Evolutionary conservation across 192 early-diverging fungal species (phyloP).

Genomic region (Phlyctochytrium planicorne): DNA sequence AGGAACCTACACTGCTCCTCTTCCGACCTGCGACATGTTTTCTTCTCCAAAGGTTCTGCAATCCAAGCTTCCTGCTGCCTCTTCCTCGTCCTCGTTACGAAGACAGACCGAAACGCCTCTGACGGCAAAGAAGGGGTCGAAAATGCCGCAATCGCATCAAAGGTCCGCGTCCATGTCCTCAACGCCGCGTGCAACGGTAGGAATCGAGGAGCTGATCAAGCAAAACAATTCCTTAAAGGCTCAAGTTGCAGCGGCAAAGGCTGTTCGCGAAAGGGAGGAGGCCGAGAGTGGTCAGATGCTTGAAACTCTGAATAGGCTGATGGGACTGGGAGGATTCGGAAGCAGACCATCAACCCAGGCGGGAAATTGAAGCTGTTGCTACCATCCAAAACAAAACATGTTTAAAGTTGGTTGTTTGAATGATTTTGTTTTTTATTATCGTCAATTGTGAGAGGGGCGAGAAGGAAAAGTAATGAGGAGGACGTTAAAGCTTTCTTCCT

Average conservation of each 20-base stretch:
- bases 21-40: no score
- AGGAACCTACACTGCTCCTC: no score
- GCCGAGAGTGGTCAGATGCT: not conserved
- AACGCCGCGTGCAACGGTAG: not conserved
- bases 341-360: not conserved
- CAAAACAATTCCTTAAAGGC: conserved; percentile 6
- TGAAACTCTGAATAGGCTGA: conserved; percentile 2
- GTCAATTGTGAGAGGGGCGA: not conserved
- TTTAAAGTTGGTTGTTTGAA: not conserved
- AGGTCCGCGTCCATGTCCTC: no score
- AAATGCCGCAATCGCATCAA: no score
- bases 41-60: no score
- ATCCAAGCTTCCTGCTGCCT: no score
- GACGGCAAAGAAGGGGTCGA: no score
- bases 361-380: not conserved
- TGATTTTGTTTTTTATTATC: not conserved
- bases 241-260: conserved; percentile 7
- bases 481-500: no score
- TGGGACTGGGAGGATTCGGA: conserved; percentile 8
- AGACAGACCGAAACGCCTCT: no score
- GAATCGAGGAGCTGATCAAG: conserved; percentile 1
- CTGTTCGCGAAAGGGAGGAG: not conserved
- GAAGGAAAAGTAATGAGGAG: no score
- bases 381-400: not conserved
- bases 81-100: no score